These are phyloP conservation scores for Sesbania bispinosa DNA, from an alignment of 306 rosid genomes.

Conservation along the genomic window DNA sequence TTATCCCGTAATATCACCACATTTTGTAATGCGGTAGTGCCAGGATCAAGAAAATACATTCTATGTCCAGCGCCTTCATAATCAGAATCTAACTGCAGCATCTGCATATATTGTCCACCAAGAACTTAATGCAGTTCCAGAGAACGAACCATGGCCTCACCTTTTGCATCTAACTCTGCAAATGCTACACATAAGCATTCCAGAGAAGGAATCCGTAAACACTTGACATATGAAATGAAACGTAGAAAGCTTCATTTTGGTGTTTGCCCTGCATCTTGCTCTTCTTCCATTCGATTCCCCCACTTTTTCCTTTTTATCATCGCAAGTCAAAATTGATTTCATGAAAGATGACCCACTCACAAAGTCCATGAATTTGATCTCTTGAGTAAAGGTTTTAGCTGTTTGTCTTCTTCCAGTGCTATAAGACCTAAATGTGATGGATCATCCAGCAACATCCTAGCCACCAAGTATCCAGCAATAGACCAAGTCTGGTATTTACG, in stretches of 20 bases:
- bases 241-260: not conserved
- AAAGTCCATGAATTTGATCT: constrained; percentile 68
- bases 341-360: constrained; percentile 22
- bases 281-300: not conserved
- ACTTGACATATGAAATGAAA: not conserved
- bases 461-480: constrained; percentile 68
- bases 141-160: not conserved
- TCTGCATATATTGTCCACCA: not conserved
- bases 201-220: not conserved
- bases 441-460: constrained; percentile 76
- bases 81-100: not conserved
- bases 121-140: not conserved
- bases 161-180: not conserved
- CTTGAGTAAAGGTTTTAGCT: constrained; percentile 50
- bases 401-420: constrained; percentile 66
- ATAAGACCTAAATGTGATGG: constrained; percentile 70
- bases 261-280: not conserved
- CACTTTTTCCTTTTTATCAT: not conserved
- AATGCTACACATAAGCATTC: not conserved
- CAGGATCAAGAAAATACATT: constrained; percentile 7
- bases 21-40: not conserved
- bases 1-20: not conserved
- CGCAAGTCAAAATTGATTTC: not conserved
- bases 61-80: not conserved
- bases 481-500: constrained; percentile 81